phyloP scores from a whole-genome alignment of 805 yeast species.

The Myxozyma lipomycoides region DNA sequence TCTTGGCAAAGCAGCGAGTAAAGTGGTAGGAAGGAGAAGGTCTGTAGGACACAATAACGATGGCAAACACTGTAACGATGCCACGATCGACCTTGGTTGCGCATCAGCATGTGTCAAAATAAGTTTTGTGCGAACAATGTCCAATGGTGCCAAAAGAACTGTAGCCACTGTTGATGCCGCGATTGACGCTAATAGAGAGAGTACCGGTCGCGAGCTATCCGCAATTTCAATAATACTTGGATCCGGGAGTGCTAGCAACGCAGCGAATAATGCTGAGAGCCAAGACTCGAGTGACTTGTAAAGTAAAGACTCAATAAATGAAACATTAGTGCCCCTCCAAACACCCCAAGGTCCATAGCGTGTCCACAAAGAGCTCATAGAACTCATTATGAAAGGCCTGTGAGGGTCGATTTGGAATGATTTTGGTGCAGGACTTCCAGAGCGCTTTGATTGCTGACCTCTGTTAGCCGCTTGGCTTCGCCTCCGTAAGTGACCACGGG shows the following conservation, averaged over 20 bases:
- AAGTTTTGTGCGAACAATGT: slow-evolving; percentile 71
- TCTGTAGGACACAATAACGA: slow-evolving; percentile 53
- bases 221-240: slow-evolving; percentile 79
- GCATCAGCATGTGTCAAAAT: slow-evolving; percentile 62
- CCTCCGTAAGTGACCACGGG: background rate
- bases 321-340: slow-evolving; percentile 62
- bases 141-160: slow-evolving; percentile 71
- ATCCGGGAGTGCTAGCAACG: slow-evolving; percentile 77
- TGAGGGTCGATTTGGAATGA: slow-evolving; percentile 23
- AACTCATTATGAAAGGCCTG: slow-evolving; percentile 36
- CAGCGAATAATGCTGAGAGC: slow-evolving; percentile 84
- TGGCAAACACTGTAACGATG: slow-evolving; percentile 53
- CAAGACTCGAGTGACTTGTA: slow-evolving; percentile 80
- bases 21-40: slow-evolving; percentile 62
- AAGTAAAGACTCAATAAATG: slow-evolving; percentile 72
- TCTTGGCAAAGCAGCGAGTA: slow-evolving; percentile 59
- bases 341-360: slow-evolving; percentile 60
- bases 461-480: background rate
- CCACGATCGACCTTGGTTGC: slow-evolving; percentile 62
- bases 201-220: slow-evolving; percentile 71
- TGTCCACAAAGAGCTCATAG: slow-evolving; percentile 51
- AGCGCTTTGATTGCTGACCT: background rate
- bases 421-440: slow-evolving; percentile 15
- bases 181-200: slow-evolving; percentile 63
- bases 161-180: slow-evolving; percentile 71